phyloP scores from a whole-genome alignment of 805 yeast genomes.

The Ogataea corticis region DNA sequence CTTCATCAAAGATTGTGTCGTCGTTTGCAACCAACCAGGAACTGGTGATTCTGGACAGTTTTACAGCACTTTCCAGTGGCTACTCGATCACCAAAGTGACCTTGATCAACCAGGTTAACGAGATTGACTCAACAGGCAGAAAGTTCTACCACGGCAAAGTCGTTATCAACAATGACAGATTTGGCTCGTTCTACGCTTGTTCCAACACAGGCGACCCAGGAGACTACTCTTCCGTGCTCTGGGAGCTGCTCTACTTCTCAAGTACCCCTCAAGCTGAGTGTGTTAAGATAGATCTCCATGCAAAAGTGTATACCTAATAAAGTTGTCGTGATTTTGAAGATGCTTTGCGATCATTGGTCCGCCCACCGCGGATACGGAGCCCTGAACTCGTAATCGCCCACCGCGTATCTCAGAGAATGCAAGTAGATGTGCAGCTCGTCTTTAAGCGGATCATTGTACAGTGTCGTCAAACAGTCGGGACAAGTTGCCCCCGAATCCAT shows the following conservation, averaged over 20 bases:
- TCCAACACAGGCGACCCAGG: constrained; percentile 43
- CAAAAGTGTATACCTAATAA: constrained; percentile 7
- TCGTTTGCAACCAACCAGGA: constrained; percentile 12
- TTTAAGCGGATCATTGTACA: constrained; percentile 31
- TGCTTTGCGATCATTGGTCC: background rate
- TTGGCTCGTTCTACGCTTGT: constrained; percentile 37
- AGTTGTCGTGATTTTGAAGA: background rate
- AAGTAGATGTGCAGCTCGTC: constrained; percentile 41
- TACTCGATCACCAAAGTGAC: constrained; percentile 7
- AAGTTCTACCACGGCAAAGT: constrained; percentile 15
- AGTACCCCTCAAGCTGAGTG: constrained; percentile 11
- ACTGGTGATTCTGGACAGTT: constrained; percentile 14
- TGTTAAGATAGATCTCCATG: constrained; percentile 10
- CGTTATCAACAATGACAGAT: constrained; percentile 8
- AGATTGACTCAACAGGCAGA: background rate
- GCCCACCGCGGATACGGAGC: constrained; percentile 9
- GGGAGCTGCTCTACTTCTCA: constrained; percentile 28
- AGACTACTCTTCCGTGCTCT: constrained; percentile 31
- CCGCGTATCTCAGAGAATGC: constrained; percentile 43
- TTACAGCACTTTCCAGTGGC: constrained; percentile 14
- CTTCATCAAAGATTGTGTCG: constrained; percentile 5
- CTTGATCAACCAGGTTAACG: constrained; percentile 4
- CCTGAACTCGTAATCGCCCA: constrained; percentile 16
- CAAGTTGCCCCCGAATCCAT: constrained; percentile 29
- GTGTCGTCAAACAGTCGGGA: constrained; percentile 30